These are phyloP conservation scores for Boletus patriciae DNA, from an alignment of 768 basidiomycete genomes.

Conservation along the genomic window DNA sequence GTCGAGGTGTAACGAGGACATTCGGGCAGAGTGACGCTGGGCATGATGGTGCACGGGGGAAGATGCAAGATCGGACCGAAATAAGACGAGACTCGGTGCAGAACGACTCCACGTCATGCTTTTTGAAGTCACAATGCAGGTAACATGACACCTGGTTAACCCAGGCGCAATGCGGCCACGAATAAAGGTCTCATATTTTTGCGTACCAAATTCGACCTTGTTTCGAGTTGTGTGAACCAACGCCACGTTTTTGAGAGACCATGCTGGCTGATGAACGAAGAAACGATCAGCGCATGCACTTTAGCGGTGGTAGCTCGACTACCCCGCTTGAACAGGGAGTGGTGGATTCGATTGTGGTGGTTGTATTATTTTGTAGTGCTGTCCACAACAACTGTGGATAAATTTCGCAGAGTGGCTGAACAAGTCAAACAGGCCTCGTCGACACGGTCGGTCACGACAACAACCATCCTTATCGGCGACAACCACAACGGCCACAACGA, in stretches of 20 bases:
- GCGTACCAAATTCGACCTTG: no score
- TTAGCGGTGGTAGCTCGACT: no score
- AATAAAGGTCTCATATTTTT: no score
- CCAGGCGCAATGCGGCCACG: no score
- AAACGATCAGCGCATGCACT: no score
- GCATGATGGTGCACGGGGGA: conserved; percentile 22
- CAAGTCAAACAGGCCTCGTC: conserved; percentile 26
- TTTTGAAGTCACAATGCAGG: background rate
- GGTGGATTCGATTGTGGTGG: no score
- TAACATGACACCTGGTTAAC: no score
- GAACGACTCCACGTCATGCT: background rate
- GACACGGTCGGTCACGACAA: conserved; percentile 21
- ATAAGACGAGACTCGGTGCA: background rate
- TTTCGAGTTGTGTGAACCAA: no score
- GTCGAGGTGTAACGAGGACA: conserved; percentile 39
- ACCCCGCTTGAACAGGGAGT: no score
- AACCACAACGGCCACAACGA: conserved; percentile 1
- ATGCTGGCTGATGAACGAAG: no score
- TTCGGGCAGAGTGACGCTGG: conserved; percentile 30
- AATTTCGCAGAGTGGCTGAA: conserved; percentile 23
- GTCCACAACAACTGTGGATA: conserved; percentile 10
- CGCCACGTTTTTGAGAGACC: no score
- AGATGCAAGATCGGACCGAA: background rate
- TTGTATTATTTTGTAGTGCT: background rate
- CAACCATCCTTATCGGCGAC: conserved; percentile 12